These are phyloP conservation scores for Primulina tabacum DNA, from an alignment of 257 asterid species.

Conservation along the genomic window DNA sequence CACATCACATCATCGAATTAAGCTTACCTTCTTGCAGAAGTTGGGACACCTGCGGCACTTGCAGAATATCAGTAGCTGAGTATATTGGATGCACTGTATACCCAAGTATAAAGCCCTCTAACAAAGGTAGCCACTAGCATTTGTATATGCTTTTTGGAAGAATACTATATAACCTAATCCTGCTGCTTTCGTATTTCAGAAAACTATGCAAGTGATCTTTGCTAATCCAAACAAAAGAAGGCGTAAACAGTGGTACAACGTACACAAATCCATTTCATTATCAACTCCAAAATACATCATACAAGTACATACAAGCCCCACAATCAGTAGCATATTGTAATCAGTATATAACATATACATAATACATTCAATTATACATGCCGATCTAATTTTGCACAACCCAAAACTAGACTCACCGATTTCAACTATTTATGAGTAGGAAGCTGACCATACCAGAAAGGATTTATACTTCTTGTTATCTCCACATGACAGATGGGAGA, in stretches of 20 bases:
- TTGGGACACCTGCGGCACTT: background rate
- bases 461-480: background rate
- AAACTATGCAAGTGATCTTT: background rate
- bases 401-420: slow-evolving; percentile 21
- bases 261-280: background rate
- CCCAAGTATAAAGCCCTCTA: background rate
- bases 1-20: background rate
- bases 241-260: background rate
- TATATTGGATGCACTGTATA: background rate
- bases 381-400: background rate
- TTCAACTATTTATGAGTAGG: slow-evolving; percentile 3
- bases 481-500: background rate
- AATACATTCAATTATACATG: slow-evolving; percentile 5
- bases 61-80: background rate
- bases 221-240: background rate
- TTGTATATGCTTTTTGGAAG: background rate
- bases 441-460: background rate
- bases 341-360: background rate
- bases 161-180: background rate
- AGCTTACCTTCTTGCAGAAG: background rate
- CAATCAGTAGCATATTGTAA: background rate
- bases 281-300: background rate
- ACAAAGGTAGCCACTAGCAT: background rate
- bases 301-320: background rate
- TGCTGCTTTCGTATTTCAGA: background rate